A percentile compares a stretch with the other conserved stretches of the same genome.
Evolutionary conservation across 306 rosid species (phyloP).

Genomic region (Quercus alba): DNA sequence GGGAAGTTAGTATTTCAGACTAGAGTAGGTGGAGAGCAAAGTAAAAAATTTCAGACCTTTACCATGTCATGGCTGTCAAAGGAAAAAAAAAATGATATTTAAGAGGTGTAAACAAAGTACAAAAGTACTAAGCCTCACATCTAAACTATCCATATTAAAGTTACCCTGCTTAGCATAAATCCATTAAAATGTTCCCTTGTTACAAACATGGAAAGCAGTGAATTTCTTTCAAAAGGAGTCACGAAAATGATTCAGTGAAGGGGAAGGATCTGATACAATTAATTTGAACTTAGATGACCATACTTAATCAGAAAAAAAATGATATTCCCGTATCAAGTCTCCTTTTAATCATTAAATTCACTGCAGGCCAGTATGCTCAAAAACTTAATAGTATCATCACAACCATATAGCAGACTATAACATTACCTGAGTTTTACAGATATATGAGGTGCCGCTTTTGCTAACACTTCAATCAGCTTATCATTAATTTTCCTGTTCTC

Average conservation of each 20-base stretch:
- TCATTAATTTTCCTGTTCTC: slow-evolving; percentile 45
- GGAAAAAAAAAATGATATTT: background rate
- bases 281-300: background rate
- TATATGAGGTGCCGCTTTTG: slow-evolving; percentile 56
- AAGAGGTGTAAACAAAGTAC: background rate
- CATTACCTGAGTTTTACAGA: slow-evolving; percentile 67
- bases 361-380: too few relatives aligned
- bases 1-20: too few relatives aligned
- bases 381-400: background rate
- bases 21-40: too few relatives aligned
- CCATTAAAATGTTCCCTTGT: background rate
- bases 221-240: background rate
- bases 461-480: slow-evolving; percentile 68
- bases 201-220: background rate
- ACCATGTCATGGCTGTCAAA: background rate
- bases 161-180: background rate
- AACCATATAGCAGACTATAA: slow-evolving; percentile 14
- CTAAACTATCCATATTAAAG: background rate
- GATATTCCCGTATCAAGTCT: background rate
- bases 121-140: background rate
- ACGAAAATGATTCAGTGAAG: background rate
- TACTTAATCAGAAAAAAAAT: background rate
- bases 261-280: background rate
- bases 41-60: background rate
- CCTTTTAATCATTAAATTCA: background rate